Evolutionary conservation across 768 basidiomycete species (phyloP), one percentile per base, ranked within the genome.

Genomic region (Galerina sulciceps): DNA sequence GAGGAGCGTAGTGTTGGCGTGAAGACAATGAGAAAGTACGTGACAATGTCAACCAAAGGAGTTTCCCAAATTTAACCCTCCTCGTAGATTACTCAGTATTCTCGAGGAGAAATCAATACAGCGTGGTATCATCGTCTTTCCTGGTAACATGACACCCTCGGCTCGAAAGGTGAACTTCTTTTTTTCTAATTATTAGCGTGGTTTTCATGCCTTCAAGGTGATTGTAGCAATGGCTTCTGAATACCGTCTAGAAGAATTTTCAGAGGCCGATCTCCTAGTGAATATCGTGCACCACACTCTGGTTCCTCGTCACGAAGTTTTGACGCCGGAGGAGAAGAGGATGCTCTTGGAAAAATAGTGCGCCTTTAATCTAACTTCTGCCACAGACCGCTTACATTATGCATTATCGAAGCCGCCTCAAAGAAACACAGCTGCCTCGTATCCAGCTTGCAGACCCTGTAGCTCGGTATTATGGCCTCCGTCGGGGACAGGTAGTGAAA

Each of bases 381-480:
- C 58, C 41, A 45, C 38, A 52, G 23, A 55, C 23, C 41, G 22
- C 52, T 59, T 61, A 51, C 52, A 61, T 61, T 65, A 58, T 61
- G 10, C 45, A 22, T 54, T 49, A 15, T n/a, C 58, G 53, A 67
- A 99, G 96, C 76, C 96, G 97, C 61, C 78, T 99, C 57, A 96
- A 96, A 75, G 97, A 99, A 71, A 98, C 96, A 1, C 97, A 99
- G 69, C 81, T 99, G 55, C 97, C 97, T 47, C 92, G 97, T 20
- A 99, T 99, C 62, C 96, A 98, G 76, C 75, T 97, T 42, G 88
- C 90, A 23, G 97, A 99, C 74, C 97, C 97, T 10, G 96, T 99
- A n/a, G 94, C 97, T 41, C 87, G 96, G 58, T 99, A 99, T 74
- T 99, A 98, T 77, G 97, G 97, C 51, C 85, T 99, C 57, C 85